Conservation (phyloP, 2,329 filamentous ascomycete genomes). For the Ophiostoma ulmi region DNA sequence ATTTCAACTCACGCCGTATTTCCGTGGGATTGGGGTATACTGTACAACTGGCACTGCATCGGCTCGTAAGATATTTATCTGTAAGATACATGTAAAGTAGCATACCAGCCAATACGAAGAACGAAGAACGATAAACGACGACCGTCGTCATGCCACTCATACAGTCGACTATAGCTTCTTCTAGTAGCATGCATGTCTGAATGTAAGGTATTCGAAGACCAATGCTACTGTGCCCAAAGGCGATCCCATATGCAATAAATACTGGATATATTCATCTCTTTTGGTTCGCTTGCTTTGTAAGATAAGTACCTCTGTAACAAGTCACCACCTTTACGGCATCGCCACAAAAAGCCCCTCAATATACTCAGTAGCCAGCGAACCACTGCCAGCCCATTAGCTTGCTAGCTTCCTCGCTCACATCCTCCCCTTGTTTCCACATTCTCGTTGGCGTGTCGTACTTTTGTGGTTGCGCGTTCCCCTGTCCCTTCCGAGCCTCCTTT, state of each 20-base stretch:
- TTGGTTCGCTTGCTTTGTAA: background rate
- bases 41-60: background rate
- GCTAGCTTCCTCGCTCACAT: background rate
- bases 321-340: background rate
- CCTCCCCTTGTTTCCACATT: conserved; percentile 9
- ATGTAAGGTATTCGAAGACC: background rate
- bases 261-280: background rate
- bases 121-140: background rate
- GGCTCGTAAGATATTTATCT: background rate
- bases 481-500: conserved; percentile 5
- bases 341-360: background rate
- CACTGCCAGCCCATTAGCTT: background rate
- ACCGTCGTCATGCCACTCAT: background rate
- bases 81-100: background rate
- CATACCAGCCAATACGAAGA: background rate
- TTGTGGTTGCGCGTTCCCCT: conserved; percentile 5
- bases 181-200: background rate
- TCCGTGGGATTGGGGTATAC: background rate
- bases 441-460: conserved; percentile 1
- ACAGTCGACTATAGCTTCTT: background rate
- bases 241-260: no score
- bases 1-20: background rate
- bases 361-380: background rate
- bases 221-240: background rate
- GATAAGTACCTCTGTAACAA: no score